These are phyloP conservation scores for Suillus paluster DNA, from an alignment of 768 basidiomycete species.

Conservation along the genomic window DNA sequence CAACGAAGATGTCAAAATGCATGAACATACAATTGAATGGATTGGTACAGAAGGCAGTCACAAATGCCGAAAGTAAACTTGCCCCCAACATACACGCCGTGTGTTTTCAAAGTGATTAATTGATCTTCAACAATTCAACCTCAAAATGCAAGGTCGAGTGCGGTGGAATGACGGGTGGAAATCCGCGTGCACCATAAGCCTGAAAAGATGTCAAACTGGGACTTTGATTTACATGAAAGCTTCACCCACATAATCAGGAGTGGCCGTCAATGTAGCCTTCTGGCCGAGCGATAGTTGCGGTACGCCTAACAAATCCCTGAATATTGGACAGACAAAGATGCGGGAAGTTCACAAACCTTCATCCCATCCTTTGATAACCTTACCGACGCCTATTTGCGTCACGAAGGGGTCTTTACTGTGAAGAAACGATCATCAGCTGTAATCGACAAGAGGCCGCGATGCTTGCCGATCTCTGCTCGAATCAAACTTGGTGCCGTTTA, in stretches of 20 bases:
- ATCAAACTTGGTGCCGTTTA: constrained; percentile 70
- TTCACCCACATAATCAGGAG: constrained; percentile 77
- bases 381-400: constrained; percentile 76
- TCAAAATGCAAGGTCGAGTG: constrained; percentile 80
- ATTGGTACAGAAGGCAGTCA: constrained; percentile 30
- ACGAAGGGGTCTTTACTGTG: constrained; percentile 62
- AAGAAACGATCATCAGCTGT: constrained; percentile 14
- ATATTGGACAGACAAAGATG: background rate
- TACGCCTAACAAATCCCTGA: constrained; percentile 58
- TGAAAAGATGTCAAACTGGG: constrained; percentile 30
- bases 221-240: constrained; percentile 7
- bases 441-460: constrained; percentile 11
- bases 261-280: constrained; percentile 68
- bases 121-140: constrained; percentile 82
- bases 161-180: constrained; percentile 78
- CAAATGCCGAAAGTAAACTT: constrained; percentile 18
- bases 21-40: constrained; percentile 24
- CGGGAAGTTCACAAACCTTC: constrained; percentile 58
- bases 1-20: background rate
- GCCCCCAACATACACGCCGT: constrained; percentile 22
- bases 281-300: constrained; percentile 75
- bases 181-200: constrained; percentile 78
- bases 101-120: constrained; percentile 31
- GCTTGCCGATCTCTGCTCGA: constrained; percentile 76
- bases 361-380: constrained; percentile 92